Evolutionary conservation across 2,329 filamentous ascomycete species (phyloP).

Genomic region (Phaeosphaeriaceae sp.): DNA sequence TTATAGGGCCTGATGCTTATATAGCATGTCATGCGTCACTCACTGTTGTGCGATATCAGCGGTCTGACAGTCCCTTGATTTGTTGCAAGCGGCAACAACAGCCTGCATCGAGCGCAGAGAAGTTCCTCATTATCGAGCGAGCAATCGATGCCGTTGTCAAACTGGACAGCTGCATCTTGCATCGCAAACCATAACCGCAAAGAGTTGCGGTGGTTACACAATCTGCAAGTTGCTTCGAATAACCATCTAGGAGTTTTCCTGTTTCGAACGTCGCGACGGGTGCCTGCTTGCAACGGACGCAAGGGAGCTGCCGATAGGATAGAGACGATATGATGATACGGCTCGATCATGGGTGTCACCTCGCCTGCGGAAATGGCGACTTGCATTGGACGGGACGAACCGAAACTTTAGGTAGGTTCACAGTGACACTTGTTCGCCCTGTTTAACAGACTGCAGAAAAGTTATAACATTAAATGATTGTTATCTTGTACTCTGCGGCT

Average conservation of each 20-base stretch:
- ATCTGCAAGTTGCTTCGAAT: not conserved
- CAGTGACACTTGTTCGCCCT: conserved; percentile 6
- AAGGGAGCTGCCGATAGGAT: conserved; percentile 11
- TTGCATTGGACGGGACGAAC: conserved; percentile 6
- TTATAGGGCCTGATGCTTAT: not conserved
- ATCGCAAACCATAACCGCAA: conserved; percentile 15
- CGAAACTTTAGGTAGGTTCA: conserved; percentile 3
- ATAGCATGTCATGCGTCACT: not conserved
- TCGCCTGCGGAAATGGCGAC: conserved; percentile 21
- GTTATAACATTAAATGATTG: too few species aligned
- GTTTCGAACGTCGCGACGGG: not conserved
- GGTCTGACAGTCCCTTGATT: conserved; percentile 14
- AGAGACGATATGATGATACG: conserved; percentile 11
- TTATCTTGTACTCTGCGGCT: conserved; percentile 1
- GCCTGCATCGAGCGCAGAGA: not conserved
- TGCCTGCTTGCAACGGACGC: conserved; percentile 10
- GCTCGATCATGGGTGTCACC: conserved; percentile 12
- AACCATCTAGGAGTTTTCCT: conserved; percentile 11
- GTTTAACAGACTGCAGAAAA: not conserved
- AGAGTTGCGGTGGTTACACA: not conserved
- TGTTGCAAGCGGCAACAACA: conserved; percentile 17
- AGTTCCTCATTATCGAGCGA: not conserved
- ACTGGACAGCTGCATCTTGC: conserved; percentile 10
- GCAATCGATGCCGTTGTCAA: not conserved
- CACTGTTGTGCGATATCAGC: not conserved